phyloP scores from a whole-genome alignment of 192 early-diverging fungal species.

The Gigaspora rosea region DNA sequence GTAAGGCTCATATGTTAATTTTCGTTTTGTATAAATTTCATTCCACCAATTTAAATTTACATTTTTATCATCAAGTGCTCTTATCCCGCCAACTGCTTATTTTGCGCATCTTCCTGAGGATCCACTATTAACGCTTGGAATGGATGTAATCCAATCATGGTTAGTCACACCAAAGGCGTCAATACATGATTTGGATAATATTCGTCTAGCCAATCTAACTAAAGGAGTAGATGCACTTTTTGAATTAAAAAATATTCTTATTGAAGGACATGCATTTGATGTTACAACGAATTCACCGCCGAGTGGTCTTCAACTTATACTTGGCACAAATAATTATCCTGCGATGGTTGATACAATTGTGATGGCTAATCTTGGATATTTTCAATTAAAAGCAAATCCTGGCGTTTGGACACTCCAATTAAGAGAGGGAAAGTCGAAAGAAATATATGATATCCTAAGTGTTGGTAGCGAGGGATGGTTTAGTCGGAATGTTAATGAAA shows the following conservation, averaged over 20 bases:
- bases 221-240: conserved; percentile 74
- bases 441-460: conserved; percentile 75
- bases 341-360: conserved; percentile 88
- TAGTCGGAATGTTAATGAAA: conserved; percentile 48
- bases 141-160: conserved; percentile 90
- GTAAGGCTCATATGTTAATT: conserved; percentile 14
- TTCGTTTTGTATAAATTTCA: not conserved
- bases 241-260: conserved; percentile 78
- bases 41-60: not conserved
- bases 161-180: conserved; percentile 80
- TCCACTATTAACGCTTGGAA: conserved; percentile 81
- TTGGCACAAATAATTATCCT: conserved; percentile 67
- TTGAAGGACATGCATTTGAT: conserved; percentile 91
- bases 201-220: conserved; percentile 63
- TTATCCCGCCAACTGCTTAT: conserved; percentile 54
- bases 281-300: conserved; percentile 68
- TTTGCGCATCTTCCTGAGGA: conserved; percentile 78
- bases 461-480: conserved; percentile 56
- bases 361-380: conserved; percentile 98
- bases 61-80: conserved; percentile 8
- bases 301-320: conserved; percentile 86
- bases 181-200: conserved; percentile 91
- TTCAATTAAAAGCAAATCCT: conserved; percentile 93
- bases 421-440: conserved; percentile 77
- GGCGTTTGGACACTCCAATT: conserved; percentile 84